These are phyloP conservation scores for Cucumis hystrix DNA, from an alignment of 306 rosid species.

Conservation along the genomic window DNA sequence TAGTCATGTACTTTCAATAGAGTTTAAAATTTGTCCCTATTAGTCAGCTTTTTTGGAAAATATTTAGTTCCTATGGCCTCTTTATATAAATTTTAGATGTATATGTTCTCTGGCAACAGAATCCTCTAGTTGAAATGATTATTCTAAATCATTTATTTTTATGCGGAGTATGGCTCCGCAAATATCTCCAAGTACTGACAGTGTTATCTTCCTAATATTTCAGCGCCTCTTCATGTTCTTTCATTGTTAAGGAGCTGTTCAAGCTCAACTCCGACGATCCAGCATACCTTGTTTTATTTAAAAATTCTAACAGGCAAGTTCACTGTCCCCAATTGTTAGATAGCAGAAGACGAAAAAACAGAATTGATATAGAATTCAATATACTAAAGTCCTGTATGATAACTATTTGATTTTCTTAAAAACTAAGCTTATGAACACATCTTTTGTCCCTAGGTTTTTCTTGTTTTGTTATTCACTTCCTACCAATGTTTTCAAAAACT, in stretches of 20 bases:
- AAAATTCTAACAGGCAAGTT: constrained; percentile 47
- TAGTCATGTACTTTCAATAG: neutral
- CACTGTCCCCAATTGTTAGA: neutral
- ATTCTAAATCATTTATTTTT: neutral
- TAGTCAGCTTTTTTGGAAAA: no score
- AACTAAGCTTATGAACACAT: neutral
- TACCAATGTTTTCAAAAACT: no score
- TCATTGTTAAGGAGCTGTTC: constrained; percentile 46
- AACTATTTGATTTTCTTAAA: no score
- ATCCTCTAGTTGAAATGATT: neutral
- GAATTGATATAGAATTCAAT: neutral
- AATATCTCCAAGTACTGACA: neutral
- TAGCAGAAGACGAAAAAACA: neutral
- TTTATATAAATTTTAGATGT: neutral
- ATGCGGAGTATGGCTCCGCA: neutral
- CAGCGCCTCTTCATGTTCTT: constrained; percentile 53
- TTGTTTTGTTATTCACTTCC: no score
- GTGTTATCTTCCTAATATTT: constrained; percentile 6
- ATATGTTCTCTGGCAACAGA: neutral
- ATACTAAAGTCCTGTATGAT: neutral
- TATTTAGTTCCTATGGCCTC: no score
- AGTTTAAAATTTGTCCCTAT: no score
- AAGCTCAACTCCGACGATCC: constrained; percentile 58
- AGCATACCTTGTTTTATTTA: constrained; percentile 40
- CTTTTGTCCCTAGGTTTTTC: no score